These are phyloP conservation scores for Nicotiana noctiflora DNA, from an alignment of 257 asterid species.

Conservation along the genomic window DNA sequence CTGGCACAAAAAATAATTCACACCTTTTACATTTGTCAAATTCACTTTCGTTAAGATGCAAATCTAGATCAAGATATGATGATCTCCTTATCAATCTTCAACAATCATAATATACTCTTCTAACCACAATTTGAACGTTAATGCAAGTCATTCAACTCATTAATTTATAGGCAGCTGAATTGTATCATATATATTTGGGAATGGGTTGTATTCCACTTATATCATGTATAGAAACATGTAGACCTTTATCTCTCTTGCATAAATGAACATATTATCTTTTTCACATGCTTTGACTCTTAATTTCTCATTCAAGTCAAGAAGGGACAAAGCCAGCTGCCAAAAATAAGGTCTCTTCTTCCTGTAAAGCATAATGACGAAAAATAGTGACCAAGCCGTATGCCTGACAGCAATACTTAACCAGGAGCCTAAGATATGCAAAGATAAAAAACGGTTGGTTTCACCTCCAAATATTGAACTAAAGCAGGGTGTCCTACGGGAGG, in stretches of 20 bases:
- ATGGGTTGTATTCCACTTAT: neutral
- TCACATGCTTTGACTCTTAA: neutral
- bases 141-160: neutral
- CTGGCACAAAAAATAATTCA: neutral
- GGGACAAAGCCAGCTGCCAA: neutral
- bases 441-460: neutral
- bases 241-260: neutral
- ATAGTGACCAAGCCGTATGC: neutral
- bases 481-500: neutral
- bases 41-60: neutral
- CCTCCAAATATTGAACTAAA: neutral
- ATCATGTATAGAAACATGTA: neutral
- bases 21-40: neutral
- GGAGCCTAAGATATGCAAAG: neutral
- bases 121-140: neutral
- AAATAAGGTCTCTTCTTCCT: neutral
- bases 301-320: slow-evolving; percentile 2
- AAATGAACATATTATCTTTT: neutral
- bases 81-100: neutral
- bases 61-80: neutral
- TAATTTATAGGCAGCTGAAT: neutral
- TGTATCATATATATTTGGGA: neutral
- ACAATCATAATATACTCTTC: neutral
- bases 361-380: neutral
- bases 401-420: neutral